Base-by-base conservation (phyloP, 108 stramenopile genomes). In the Fragilariopsis cylindrus region DNA sequence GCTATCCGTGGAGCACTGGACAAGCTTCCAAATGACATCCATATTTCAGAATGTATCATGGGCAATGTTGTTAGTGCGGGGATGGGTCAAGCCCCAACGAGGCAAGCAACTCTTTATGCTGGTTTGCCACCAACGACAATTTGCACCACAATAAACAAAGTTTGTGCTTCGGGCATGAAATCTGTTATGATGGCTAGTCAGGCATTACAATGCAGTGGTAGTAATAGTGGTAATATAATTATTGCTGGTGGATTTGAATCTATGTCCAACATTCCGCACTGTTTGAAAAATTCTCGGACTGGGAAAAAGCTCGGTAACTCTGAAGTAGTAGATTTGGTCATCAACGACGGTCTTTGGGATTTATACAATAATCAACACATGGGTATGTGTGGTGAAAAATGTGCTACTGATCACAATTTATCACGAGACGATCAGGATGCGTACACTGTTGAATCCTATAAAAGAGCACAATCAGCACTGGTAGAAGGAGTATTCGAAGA, bases 131-230 rank as follows among this genome's bases (percentile, higher is more conserved):
- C 85, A 66, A 69, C 70, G 4, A 87, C 89, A 3, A 76, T 96
- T 49, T 84, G 84, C 48, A 92, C 92, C 7, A 92, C 72, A 21
- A 73, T 98, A 42, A 98, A 98, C 83, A 98, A 99, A 77, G 98
- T 99, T 11, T 99, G 99, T 75, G 98, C 98, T 5, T 88, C 86
- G 18, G 98, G 98, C 11, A 97, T 99, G 98, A 99, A 95, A 71
- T 80, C 86, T 13, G 82, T 89, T 53, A 96, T 91, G 90, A 62
- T 94, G 63, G 92, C 89, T 7, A 80, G 90, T 39, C 92, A 94
- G 84, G 70, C 87, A 7, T 79, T 96, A 21, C 80, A 86, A 50
- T 87, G 76, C 18, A 64, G 74, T 58, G 8, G 69, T 13, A 65
- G 48, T 7, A 9, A 45, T n/a, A 50, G 57, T 21, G 68, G 58